Evolutionary conservation across 2,329 filamentous ascomycete species (phyloP), one percentile per base, ranked within the genome.

Genomic region (Cladosporium oxysporum): DNA sequence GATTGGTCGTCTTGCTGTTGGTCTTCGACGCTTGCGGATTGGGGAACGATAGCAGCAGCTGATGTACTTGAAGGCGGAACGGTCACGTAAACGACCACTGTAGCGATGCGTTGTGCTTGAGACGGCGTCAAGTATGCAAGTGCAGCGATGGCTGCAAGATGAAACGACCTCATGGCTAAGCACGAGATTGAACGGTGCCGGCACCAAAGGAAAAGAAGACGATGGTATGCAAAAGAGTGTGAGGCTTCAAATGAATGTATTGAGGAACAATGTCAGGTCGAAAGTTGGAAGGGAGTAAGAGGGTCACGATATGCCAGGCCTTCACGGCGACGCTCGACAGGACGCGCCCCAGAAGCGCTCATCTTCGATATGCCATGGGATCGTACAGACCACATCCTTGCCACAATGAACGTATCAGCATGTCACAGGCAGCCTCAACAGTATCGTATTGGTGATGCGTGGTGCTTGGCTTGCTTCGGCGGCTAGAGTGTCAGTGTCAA

Each of bases 401-500:
- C 23, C 37, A 12, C 18, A 14, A 11, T 21, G 28, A 29, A 55
- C 31, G 41, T 21, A 47, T 47, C n/a, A 47, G 21, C 41, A 47
- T n/a, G 21, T 3, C 8, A 21, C 41, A 29, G 18, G 49, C 23
- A 29, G 23, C 49, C 28, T 29, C 26, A 23, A 52, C 26, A 41
- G 55, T 41, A 41, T 52, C 44, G 41, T 65, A 37, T 44, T 44
- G 18, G 33, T n/a, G 29, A 29, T 23, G 16, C 12, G 18, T 33
- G 31, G 29, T 52, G 50, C 57, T 65, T 53, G 57, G 63, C 63
- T 44, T 55, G 31, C 21, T 41, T 44, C 35, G 63, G 63, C 63
- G 63, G 63, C 57, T 65, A 65, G 57, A 65, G 63, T 11, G 44
- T 37, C 57, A 59, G 63, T 23, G 61, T 33, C 21, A 33, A 52